Evolutionary conservation across 805 yeast species (phyloP), one percentile per base, ranked within the genome.

Genomic region (Kockiozyma suomiensis): DNA sequence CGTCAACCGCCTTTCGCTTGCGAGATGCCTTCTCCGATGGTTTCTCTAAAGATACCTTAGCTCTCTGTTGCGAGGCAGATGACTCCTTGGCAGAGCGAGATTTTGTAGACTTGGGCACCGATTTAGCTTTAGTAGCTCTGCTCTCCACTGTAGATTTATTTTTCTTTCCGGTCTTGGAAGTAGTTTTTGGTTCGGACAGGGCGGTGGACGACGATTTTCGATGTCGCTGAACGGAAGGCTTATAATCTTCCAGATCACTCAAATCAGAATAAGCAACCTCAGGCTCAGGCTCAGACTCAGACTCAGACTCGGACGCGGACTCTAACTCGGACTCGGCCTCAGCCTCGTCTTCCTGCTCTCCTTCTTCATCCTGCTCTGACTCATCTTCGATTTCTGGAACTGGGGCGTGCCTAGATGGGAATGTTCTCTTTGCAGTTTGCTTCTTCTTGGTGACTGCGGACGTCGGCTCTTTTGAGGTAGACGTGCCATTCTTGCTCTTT

Each of bases 241-340:
- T 25, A 28, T 33, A 54, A 10, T 19, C n/a, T 6, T 54, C 57
- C 21, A 26, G 30, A 8, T 56, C 55, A 37, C 55, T 51, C 30
- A 30, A 21, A 25, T 30, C 41, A 25, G 42, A 38, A 38, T 38
- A 12, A 48, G 33, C 33, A 13, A 25, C 19, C 28, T 30, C 53
- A 19, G 50, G 12, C 42, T 52, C 58, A 59, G 46, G 26, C 30
- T 32, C 59, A 10, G 55, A 21, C 32, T 49, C 61, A 25, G 32
- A n/a, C 32, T 61, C 62, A 13, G 17, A 12, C 13, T 58, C 54
- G n/a, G 41, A 37, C 12, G 8, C 47, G 15, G 51, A 30, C 23
- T 40, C 59, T n/a, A n/a, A n/a, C n/a, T n/a, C n/a, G n/a, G n/a
- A n/a, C 26, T 35, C 61, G 41, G 8, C 50, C 21, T 48, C 58